phyloP scores from a whole-genome alignment of 768 basidiomycete genomes.

The Chiua virens region DNA sequence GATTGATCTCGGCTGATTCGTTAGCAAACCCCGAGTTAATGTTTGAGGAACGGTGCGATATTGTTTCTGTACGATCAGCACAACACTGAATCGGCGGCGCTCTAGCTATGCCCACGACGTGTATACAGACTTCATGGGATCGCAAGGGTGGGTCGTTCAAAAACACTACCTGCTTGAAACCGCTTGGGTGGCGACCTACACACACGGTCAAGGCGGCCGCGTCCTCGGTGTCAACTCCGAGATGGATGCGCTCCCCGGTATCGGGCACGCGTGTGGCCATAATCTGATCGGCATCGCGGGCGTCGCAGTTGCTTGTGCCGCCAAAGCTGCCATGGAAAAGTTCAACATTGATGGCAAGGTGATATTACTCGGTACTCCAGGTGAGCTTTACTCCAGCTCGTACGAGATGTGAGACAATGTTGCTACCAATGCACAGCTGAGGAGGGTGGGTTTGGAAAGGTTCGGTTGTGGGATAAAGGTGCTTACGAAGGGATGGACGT shows the following conservation, averaged over 20 bases:
- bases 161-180: slow-evolving; percentile 65
- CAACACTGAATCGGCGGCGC: background rate
- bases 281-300: slow-evolving; percentile 80
- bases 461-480: slow-evolving; percentile 63
- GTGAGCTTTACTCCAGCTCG: slow-evolving; percentile 33
- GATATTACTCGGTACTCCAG: slow-evolving; percentile 75
- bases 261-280: slow-evolving; percentile 80
- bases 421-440: slow-evolving; percentile 49
- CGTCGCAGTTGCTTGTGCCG: slow-evolving; percentile 67
- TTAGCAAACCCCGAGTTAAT: slow-evolving; percentile 71
- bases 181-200: slow-evolving; percentile 75
- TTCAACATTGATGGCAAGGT: slow-evolving; percentile 68
- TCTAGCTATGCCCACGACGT: slow-evolving; percentile 68
- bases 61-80: background rate
- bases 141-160: slow-evolving; percentile 64
- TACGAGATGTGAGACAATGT: background rate
- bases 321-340: slow-evolving; percentile 61
- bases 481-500: slow-evolving; percentile 76
- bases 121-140: slow-evolving; percentile 64
- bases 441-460: slow-evolving; percentile 76
- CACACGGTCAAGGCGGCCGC: slow-evolving; percentile 63
- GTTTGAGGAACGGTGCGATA: slow-evolving; percentile 62
- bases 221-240: slow-evolving; percentile 81
- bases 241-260: slow-evolving; percentile 62
- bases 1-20: background rate